A percentile compares a stretch with the other conserved stretches of the same genome.
phyloP scores from a whole-genome alignment of 345 rosid genomes.

The Hibiscus trionum region DNA sequence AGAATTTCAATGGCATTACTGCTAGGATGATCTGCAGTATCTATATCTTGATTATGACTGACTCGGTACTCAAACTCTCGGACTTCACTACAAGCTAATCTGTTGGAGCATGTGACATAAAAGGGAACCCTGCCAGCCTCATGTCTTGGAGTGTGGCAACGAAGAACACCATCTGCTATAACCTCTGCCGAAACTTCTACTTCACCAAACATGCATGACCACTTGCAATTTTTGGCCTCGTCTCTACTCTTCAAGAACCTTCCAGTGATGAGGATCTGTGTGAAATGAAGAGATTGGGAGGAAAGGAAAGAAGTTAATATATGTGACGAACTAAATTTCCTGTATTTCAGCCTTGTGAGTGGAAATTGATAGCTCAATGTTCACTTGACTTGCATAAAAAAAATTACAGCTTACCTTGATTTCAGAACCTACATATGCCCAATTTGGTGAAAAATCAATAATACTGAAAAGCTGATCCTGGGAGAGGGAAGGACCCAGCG shows the following conservation, averaged over 20 bases:
- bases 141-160: constrained; percentile 57
- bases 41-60: constrained; percentile 24
- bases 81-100: constrained; percentile 92
- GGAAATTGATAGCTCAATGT: not conserved
- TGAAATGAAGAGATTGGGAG: constrained; percentile 10
- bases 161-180: constrained; percentile 70
- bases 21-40: constrained; percentile 18
- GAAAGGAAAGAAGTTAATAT: constrained; percentile 1
- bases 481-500: constrained; percentile 67
- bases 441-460: constrained; percentile 76
- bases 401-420: constrained; percentile 45
- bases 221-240: constrained; percentile 43
- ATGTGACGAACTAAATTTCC: not conserved
- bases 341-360: not conserved
- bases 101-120: constrained; percentile 83
- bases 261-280: constrained; percentile 68
- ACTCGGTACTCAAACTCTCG: constrained; percentile 79
- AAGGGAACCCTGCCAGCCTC: constrained; percentile 81
- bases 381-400: not conserved
- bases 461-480: constrained; percentile 81
- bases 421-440: constrained; percentile 58
- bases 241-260: constrained; percentile 55
- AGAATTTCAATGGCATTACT: constrained; percentile 34
- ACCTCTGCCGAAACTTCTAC: constrained; percentile 89
- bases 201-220: constrained; percentile 99